These are phyloP conservation scores for Avena sativa DNA, from an alignment of 176 grass and related monocot species.

Conservation along the genomic window DNA sequence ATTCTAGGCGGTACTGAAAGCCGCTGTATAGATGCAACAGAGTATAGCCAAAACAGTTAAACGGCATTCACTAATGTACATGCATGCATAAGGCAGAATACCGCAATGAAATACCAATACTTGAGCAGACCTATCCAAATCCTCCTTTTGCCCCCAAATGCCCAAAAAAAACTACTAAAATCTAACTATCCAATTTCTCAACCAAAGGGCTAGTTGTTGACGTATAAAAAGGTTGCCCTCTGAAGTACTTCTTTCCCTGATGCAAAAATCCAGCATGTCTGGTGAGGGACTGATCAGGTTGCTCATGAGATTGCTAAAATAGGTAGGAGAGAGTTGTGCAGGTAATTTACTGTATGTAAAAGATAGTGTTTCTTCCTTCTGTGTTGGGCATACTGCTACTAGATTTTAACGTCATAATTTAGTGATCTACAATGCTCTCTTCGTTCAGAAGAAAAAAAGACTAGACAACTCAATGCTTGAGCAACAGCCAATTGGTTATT, in stretches of 20 bases:
- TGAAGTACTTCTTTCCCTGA: background rate
- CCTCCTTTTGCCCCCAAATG: background rate
- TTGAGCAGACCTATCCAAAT: background rate
- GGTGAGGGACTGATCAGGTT: background rate
- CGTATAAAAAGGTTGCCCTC: background rate
- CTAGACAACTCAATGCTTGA: background rate
- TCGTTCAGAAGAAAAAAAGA: background rate
- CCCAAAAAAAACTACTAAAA: background rate
- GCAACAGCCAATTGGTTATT: background rate
- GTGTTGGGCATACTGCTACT: background rate
- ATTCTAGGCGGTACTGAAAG: background rate
- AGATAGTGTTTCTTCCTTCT: background rate
- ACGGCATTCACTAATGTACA: background rate
- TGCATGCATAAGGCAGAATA: background rate
- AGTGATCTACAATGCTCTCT: background rate
- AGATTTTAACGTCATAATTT: background rate
- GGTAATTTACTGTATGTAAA: background rate
- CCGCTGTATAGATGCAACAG: background rate
- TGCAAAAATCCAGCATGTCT: background rate
- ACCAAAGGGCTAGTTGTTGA: background rate
- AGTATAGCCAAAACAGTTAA: background rate
- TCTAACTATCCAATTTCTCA: background rate
- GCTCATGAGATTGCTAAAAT: background rate
- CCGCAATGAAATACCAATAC: background rate
- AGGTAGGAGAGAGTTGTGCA: background rate